Conservation (phyloP, 2,329 filamentous ascomycete genomes). For the Trichoderma simmonsii region DNA sequence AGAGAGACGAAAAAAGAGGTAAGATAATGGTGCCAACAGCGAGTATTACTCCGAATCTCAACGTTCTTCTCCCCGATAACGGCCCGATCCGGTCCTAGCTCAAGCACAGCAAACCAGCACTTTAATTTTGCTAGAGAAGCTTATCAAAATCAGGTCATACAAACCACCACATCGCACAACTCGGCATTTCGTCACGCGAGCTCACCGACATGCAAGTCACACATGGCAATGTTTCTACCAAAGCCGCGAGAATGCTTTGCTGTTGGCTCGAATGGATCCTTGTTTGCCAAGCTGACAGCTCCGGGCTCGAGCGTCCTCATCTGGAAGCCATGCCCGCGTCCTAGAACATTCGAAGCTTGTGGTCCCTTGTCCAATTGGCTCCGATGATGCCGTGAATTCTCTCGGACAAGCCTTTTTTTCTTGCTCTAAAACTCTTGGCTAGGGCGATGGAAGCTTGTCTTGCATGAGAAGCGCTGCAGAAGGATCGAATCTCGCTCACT, state of each 20-base stretch:
- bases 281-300: not conserved
- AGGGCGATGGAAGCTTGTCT: not conserved
- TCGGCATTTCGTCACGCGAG: not conserved
- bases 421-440: not conserved
- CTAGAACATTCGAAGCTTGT: not conserved
- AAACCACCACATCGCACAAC: not conserved
- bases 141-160: not conserved
- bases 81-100: not conserved
- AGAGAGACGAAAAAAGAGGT: not conserved
- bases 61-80: not conserved
- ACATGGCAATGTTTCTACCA: not conserved
- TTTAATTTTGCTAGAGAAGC: not conserved
- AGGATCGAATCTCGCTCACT: not conserved
- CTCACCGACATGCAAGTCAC: not conserved
- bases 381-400: not conserved
- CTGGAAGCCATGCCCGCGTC: not conserved
- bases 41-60: too few relatives aligned
- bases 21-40: not conserved
- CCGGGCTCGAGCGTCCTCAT: not conserved
- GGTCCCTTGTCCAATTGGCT: not conserved
- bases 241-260: not conserved
- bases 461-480: not conserved
- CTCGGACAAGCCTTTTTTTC: not conserved
- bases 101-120: not conserved
- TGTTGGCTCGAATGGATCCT: not conserved